phyloP scores from a whole-genome alignment of 306 rosid species.

The Sphenostylis stenocarpa region DNA sequence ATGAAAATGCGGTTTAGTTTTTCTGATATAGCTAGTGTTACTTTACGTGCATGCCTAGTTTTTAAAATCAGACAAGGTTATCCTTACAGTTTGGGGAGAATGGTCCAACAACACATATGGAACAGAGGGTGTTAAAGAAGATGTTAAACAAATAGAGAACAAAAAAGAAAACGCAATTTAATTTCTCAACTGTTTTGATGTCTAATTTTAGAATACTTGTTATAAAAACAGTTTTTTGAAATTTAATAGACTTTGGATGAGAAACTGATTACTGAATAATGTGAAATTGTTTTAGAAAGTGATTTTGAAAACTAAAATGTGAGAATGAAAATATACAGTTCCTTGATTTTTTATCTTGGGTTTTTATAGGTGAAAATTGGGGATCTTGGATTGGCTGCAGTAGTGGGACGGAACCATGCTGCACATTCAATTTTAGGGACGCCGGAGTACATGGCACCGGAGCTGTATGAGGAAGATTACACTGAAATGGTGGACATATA shows the following conservation, averaged over 20 bases:
- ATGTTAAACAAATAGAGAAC: neutral
- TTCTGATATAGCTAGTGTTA: neutral
- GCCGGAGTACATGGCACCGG: slow-evolving; percentile 95
- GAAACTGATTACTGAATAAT: neutral
- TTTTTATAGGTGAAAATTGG: slow-evolving; percentile 73
- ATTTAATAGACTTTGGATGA: neutral
- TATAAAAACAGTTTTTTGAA: neutral
- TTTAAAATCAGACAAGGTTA: too few species aligned
- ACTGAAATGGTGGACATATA: slow-evolving; percentile 97
- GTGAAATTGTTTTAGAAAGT: neutral
- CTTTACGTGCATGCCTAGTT: neutral
- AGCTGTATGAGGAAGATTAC: slow-evolving; percentile 90
- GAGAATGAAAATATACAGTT: neutral
- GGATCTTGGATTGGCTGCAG: slow-evolving; percentile 90
- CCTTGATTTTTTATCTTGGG: slow-evolving; percentile 3
- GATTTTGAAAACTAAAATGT: too few species aligned
- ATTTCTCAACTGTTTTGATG: too few species aligned
- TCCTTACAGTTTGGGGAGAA: neutral
- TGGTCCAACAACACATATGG: neutral
- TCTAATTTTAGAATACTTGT: neutral
- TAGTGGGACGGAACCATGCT: slow-evolving; percentile 76
- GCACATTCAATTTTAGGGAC: slow-evolving; percentile 92
- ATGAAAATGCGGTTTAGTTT: neutral
- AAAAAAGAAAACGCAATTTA: neutral
- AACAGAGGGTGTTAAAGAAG: neutral